Evolutionary conservation across 805 yeast species (phyloP).

Genomic region (Zygoascus flipseniorum): DNA sequence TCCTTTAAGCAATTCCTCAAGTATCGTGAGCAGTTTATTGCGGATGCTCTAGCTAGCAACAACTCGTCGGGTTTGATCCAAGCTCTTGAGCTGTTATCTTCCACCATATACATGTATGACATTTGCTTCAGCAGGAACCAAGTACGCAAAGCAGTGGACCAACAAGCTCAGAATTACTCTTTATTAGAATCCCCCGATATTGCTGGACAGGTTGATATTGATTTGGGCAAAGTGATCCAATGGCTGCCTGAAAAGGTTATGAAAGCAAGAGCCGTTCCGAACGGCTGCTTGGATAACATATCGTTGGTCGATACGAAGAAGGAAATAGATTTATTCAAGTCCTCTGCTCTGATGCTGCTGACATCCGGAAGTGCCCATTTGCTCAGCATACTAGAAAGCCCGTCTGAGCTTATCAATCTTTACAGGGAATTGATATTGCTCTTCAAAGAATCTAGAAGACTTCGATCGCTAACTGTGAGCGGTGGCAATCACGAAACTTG

Average conservation of each 20-base stretch:
- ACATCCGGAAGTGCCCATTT: constrained; percentile 3
- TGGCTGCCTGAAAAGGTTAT: constrained; percentile 15
- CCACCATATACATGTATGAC: constrained; percentile 8
- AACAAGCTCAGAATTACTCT: constrained; percentile 10
- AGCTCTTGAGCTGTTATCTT: constrained; percentile 9
- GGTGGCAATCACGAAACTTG: neutral
- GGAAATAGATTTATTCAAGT: neutral
- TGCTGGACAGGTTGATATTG: constrained; percentile 6
- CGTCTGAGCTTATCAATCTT: constrained; percentile 8
- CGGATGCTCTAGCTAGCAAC: neutral
- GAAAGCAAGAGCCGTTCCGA: constrained; percentile 10
- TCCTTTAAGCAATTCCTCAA: neutral
- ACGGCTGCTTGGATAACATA: constrained; percentile 2
- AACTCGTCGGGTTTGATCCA: constrained; percentile 2
- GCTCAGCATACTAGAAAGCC: neutral
- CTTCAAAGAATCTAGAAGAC: constrained; percentile 4
- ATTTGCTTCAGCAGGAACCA: constrained; percentile 12
- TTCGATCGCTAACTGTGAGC: neutral
- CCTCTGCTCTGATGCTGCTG: neutral
- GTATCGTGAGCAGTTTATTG: neutral
- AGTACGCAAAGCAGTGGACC: constrained; percentile 7
- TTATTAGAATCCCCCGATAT: constrained; percentile 14
- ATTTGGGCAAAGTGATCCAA: constrained; percentile 2
- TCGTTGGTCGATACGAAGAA: neutral
- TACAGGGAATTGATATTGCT: constrained; percentile 5